Evolutionary conservation across 2,329 filamentous ascomycete genomes (phyloP).

Genomic region (Macrophomina tecta): DNA sequence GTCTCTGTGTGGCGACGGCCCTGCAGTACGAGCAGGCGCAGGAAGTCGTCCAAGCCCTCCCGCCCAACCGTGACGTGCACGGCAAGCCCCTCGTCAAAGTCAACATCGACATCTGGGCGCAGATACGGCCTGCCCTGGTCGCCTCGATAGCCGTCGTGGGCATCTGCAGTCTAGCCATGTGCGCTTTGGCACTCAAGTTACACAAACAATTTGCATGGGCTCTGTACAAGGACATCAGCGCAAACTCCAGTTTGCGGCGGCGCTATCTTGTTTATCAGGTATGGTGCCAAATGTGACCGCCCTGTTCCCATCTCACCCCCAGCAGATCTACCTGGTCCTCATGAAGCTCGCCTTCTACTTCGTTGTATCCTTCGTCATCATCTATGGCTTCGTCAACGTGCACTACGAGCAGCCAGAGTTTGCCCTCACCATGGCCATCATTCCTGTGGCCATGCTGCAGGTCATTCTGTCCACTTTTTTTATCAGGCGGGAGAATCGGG

Average conservation of each 20-base stretch:
- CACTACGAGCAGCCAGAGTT: slow-evolving; percentile 36
- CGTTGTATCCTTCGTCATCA: slow-evolving; percentile 33
- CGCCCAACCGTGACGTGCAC: background rate
- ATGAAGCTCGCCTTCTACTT: slow-evolving; percentile 35
- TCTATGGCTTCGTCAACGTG: slow-evolving; percentile 35
- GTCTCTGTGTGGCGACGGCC: slow-evolving; percentile 32
- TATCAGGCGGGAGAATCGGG: slow-evolving; percentile 30
- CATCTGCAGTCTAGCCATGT: slow-evolving; percentile 27
- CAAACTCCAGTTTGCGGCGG: slow-evolving; percentile 28
- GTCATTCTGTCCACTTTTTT: slow-evolving; percentile 29
- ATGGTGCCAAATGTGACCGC: background rate
- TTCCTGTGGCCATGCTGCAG: slow-evolving; percentile 33
- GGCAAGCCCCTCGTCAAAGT: slow-evolving; percentile 32
- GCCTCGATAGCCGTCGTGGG: slow-evolving; percentile 22
- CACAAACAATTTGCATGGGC: slow-evolving; percentile 34
- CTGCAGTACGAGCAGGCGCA: slow-evolving; percentile 34
- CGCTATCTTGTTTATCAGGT: slow-evolving; percentile 33
- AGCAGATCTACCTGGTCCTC: slow-evolving; percentile 33
- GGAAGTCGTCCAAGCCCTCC: background rate
- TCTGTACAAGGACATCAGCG: slow-evolving; percentile 33
- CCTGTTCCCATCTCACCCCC: background rate
- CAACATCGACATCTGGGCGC: slow-evolving; percentile 28
- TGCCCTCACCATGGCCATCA: slow-evolving; percentile 35
- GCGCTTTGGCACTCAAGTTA: slow-evolving; percentile 28
- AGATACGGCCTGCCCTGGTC: slow-evolving; percentile 25